These are phyloP conservation scores for Hyaloperonospora brassicae DNA, from an alignment of 352 stramenopile genomes.

Conservation along the genomic window DNA sequence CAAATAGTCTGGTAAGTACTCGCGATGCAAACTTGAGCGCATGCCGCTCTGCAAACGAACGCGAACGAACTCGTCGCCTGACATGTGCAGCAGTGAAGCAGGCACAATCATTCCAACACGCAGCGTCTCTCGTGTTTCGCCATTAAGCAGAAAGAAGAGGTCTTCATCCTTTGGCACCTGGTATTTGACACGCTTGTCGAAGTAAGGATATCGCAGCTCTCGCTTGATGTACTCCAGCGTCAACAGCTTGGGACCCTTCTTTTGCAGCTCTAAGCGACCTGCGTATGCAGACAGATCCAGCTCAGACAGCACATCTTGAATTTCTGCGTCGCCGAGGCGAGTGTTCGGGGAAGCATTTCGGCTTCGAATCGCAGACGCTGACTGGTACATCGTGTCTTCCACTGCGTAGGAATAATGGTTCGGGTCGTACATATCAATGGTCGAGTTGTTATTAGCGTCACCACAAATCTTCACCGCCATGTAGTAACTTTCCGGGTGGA, in stretches of 20 bases:
- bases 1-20: conserved; percentile 76
- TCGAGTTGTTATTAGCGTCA: conserved; percentile 87
- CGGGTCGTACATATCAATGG: conserved; percentile 87
- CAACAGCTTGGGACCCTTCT: conserved; percentile 82
- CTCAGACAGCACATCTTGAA: conserved; percentile 81
- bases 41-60: conserved; percentile 83
- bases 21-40: conserved; percentile 64
- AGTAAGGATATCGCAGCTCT: conserved; percentile 85
- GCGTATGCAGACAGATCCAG: conserved; percentile 83
- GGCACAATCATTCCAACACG: conserved; percentile 81
- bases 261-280: conserved; percentile 78
- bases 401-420: conserved; percentile 87
- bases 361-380: conserved; percentile 70
- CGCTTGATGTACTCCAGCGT: conserved; percentile 87
- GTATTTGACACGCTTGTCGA: conserved; percentile 82
- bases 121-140: conserved; percentile 74
- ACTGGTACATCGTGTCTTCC: conserved; percentile 89
- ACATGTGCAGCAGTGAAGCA: conserved; percentile 78
- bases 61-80: conserved; percentile 73
- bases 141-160: conserved; percentile 81
- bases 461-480: conserved; percentile 89
- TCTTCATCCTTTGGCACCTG: conserved; percentile 79
- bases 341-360: conserved; percentile 46
- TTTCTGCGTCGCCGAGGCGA: conserved; percentile 65
- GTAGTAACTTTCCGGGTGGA: conserved; percentile 87